Percentiles rank a stretch among this genome's conserved stretches.
These are phyloP conservation scores for Jackrogersella multiformis DNA, from an alignment of 495 filamentous ascomycete genomes.

Conservation along the genomic window DNA sequence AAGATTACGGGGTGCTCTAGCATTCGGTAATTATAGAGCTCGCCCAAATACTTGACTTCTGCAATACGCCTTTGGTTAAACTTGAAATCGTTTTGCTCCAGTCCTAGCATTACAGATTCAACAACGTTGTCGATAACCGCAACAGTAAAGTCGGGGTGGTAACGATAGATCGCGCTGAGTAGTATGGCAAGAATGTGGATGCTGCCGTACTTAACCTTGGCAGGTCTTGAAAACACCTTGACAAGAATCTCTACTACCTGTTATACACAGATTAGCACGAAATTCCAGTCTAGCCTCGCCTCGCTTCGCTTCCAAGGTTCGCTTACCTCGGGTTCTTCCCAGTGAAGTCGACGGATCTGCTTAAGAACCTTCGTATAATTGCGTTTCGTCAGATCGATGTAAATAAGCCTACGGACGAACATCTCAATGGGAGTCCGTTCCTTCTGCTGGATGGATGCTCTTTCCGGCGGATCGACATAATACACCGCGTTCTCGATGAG, in stretches of 20 bases:
- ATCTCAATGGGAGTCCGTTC: constrained; percentile 92
- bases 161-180: constrained; percentile 85
- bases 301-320: too few species aligned
- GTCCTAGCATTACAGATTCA: constrained; percentile 85
- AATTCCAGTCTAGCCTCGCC: not conserved
- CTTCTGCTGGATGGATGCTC: constrained; percentile 94
- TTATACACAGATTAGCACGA: constrained; percentile 23
- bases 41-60: constrained; percentile 94
- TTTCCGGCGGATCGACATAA: constrained; percentile 93
- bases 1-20: constrained; percentile 96
- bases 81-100: constrained; percentile 97
- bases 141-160: constrained; percentile 90
- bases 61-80: constrained; percentile 96
- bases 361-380: constrained; percentile 93
- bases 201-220: constrained; percentile 97
- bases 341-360: constrained; percentile 93
- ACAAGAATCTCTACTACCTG: constrained; percentile 82
- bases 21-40: constrained; percentile 98
- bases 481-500: constrained; percentile 98
- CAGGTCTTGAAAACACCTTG: constrained; percentile 93
- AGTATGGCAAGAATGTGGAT: constrained; percentile 94
- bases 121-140: constrained; percentile 88
- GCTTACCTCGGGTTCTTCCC: constrained; percentile 88
- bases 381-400: constrained; percentile 90
- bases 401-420: constrained; percentile 90